Conservation (phyloP, 1,139 yeast species). For the Debaryomyces sp. region DNA sequence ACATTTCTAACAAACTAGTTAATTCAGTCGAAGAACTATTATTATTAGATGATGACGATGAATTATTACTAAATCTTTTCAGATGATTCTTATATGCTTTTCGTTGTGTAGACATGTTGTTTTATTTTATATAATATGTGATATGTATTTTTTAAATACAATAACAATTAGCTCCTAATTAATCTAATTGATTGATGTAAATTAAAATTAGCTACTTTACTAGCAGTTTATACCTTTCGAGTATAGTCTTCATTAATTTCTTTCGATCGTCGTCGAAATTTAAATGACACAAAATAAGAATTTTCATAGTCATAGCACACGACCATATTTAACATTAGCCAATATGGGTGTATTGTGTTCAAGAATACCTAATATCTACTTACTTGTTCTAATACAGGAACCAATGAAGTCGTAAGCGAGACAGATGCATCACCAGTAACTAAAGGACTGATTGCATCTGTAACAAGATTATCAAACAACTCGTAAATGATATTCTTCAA, state of each 20-base stretch:
- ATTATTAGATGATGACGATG: constrained; percentile 11
- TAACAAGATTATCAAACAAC: constrained; percentile 54
- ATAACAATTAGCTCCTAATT: constrained; percentile 5
- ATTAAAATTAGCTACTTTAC: constrained; percentile 4
- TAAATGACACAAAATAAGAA: constrained; percentile 8
- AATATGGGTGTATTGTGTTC: not conserved
- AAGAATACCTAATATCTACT: constrained; percentile 1
- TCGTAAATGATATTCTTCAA: constrained; percentile 66
- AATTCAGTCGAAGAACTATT: constrained; percentile 34
- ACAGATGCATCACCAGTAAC: constrained; percentile 3
- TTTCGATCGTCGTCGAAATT: constrained; percentile 9
- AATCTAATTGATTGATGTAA: constrained; percentile 9
- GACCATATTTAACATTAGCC: constrained; percentile 1
- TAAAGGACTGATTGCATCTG: constrained; percentile 22
- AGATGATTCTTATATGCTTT: constrained; percentile 47
- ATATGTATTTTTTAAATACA: constrained; percentile 9
- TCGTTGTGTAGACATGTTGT: constrained; percentile 39
- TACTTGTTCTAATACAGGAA: constrained; percentile 11
- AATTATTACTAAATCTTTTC: constrained; percentile 41
- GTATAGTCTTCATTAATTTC: constrained; percentile 6
- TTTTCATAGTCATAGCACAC: constrained; percentile 7
- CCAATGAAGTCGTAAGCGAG: constrained; percentile 8
- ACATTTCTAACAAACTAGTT: constrained; percentile 73
- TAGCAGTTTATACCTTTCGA: not conserved
- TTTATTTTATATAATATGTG: constrained; percentile 10